A percentile compares a stretch with the other conserved stretches of the same genome.
These are phyloP conservation scores for Eugenia klotzschiana DNA, from an alignment of 441 rosid genomes.

Conservation along the genomic window DNA sequence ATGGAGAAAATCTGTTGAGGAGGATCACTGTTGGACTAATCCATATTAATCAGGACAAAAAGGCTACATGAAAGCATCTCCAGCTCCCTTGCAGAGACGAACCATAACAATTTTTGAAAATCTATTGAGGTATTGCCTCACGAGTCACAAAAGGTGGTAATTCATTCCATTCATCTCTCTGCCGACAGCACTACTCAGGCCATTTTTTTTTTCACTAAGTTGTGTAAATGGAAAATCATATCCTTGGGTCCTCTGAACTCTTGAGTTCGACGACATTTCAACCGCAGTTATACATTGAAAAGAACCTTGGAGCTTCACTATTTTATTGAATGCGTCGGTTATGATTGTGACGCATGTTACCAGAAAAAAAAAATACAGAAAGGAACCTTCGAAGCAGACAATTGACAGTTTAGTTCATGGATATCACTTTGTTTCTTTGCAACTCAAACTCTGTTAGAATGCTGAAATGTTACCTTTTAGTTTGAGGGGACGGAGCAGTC, in stretches of 20 bases:
- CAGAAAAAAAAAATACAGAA: not conserved
- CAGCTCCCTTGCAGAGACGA: not conserved
- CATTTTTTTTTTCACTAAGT: not conserved
- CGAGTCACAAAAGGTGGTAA: not conserved
- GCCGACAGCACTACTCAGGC: not conserved
- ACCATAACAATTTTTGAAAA: not conserved
- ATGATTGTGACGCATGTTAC: not conserved
- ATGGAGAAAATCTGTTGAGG: slow-evolving; percentile 47
- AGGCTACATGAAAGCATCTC: not conserved
- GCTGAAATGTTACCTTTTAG: not conserved
- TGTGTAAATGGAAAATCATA: not conserved
- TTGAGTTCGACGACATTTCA: not conserved
- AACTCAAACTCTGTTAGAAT: not conserved
- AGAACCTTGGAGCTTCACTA: not conserved
- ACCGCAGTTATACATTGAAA: not conserved
- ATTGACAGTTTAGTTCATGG: too few relatives aligned
- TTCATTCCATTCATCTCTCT: not conserved
- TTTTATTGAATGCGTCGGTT: not conserved
- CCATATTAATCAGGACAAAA: slow-evolving; percentile 5
- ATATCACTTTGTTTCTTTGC: not conserved
- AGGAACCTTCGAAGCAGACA: not conserved
- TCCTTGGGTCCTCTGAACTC: not conserved
- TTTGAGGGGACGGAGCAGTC: not conserved
- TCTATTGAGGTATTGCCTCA: not conserved
- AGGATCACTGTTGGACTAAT: slow-evolving; percentile 54